Base-by-base conservation (phyloP, 768 basidiomycete species). In the Xerocomellus dryophilus region DNA sequence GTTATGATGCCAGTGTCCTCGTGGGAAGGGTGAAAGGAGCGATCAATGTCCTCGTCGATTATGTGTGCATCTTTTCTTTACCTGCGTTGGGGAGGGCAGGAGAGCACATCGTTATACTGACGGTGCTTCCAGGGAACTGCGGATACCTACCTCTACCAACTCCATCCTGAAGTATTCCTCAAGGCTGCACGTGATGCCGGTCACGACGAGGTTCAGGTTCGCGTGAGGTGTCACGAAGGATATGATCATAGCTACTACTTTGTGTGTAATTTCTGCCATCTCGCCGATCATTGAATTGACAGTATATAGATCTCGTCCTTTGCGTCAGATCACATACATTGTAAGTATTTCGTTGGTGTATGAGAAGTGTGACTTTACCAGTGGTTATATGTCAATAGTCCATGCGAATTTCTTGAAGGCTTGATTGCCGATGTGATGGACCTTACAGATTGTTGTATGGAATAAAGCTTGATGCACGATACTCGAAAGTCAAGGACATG, bases 211-310 rank as follows among this genome's bases (percentile, higher is more conserved):
- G 75, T 80, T 17, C 84, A 90, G 68, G 90, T 98, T 7, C 75
- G 82, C 41, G 88, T 97, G 20, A 78, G 90, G 58, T 78, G 79
- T 55, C 90, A 94, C 42, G 84, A 85, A 46, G 91, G 84, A 25
- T 96, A 95, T 65, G 92, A 95, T 63, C 90, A 93, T 66, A 84
- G 85, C 48, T 95, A 95, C 67, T 95, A 86, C 71, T 97, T 96
- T 65, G 93, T 86, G 62, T 77, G 66, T 61, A 15, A 11, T 27
- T 39, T 23, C 42, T 39, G 11, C 34, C 14, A 15, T 17, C 23
- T 44, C 17, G 20, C 10, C 29, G 32, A 25, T n/a, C 4, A 41
- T 17, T 52, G 18, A 32, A 45, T 47, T 57, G 42, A 57, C 27
- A 39, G 20, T 15, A 20, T 23, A 35, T 36, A 93, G 92, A 87